Base-by-base conservation (phyloP, 441 rosid genomes). In the Euphorbia celastroides region DNA sequence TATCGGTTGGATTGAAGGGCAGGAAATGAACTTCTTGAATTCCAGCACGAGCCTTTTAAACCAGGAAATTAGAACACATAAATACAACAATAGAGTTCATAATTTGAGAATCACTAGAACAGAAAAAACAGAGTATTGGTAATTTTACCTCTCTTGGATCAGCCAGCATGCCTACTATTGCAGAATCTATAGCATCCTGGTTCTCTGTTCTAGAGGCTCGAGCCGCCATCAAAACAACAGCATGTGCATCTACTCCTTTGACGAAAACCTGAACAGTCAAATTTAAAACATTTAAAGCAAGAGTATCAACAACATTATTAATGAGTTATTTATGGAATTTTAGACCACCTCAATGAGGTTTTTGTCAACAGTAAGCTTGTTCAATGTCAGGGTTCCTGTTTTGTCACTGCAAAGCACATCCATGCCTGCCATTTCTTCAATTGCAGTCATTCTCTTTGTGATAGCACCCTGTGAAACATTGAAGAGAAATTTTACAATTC, bases 391-490 rank as follows among this genome's bases (percentile, higher is more conserved):
- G 22, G 98, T 90, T 72, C 98, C 97, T 3, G 98, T 93, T 80
- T 93, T 93, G 80, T 93, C 97, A 75, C 98, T 90, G 81, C 97
- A 90, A 72, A 92, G 96, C 69, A 92, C 98, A 71, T 92, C 98
- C 98, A 92, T 92, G 77, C 97, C 98, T 27, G 98, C 98, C 98
- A 93, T 93, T 79, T 90, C 98, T 80, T 93, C 98, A 60, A 93
- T 93, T 26, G 97, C 97, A 62, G 98, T 93, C 98, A 93, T 93
- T 79, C 97, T 84, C 86, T 93, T 93, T 11, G 98, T 93, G 73
- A 93, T 93, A 55, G 98, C 98, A 62, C 98, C 98, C 97, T 93
- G 80, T 10, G 57, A 64, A 36, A 73, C 27, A 32, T 70, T 57
- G 41, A 58, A 63, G 36, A 55, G 22, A 57, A 19, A 7, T 23